Base-by-base conservation (phyloP, 108 stramenopile species). In the Pseudonitzschia multiseries region DNA sequence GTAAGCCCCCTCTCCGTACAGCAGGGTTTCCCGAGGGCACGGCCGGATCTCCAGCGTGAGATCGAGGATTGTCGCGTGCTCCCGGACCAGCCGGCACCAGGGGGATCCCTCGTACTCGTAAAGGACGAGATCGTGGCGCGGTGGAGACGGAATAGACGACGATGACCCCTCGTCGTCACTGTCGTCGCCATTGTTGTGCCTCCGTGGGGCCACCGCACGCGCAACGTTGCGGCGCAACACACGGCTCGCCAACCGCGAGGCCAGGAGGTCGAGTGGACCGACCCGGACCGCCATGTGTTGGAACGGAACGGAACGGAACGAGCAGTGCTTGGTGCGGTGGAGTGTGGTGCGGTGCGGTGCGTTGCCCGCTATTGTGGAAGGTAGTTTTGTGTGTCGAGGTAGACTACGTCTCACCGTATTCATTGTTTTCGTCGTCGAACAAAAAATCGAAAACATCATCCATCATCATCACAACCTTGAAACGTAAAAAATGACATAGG, bases 71-170 rank as follows among this genome's bases (percentile, higher is more conserved):
- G 76, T 76, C 2, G 53, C 50, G 32, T 76, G 63, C 51, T 76
- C 76, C 32, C 76, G 68, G 21, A 76, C 76, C 26, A 76, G 18
- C 13, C 76, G 76, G 51, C 76, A 76, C 76, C 76, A 76, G 5
- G 76, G 76, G 6, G 76, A 76, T 40, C 50, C 76, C 52, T 76
- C 76, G 40, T 59, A 76, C 2, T 76, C 76, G 44, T 76, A 76
- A n/a, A 76, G 5, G 17, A 32, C 63, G 51, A 76, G 53, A 52
- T 64, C 48, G 48, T 76, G 76, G 12, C 52, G 15, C 0, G 74
- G 67, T n/a, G 68, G 74, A 5, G 69, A 42, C 8, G 52, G 70
- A 3, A 18, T 3, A 48, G 17, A 18, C 46, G 46, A 48, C 14
- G 46, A 3, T 3, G 46, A 48, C 1, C 17, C 46, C 1, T 8